Evolutionary conservation across 2,329 filamentous ascomycete species (phyloP).

Genomic region (Immersiporthe knoxdaviesiana): DNA sequence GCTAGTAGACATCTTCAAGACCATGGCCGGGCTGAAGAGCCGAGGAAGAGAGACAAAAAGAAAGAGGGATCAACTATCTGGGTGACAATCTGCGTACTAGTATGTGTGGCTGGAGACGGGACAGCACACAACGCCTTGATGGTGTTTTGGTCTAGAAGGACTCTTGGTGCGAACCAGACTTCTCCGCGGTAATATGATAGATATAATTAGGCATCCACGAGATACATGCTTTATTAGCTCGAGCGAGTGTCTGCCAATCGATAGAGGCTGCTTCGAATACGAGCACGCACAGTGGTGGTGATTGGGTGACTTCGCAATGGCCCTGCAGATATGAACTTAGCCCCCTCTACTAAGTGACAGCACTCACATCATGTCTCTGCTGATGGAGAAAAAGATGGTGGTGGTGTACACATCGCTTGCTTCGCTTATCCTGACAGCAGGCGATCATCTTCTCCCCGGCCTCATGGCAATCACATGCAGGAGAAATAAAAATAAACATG

Average conservation of each 20-base stretch:
- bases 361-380: not conserved
- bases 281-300: not conserved
- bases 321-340: not conserved
- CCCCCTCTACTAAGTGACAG: not conserved
- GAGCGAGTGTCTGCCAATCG: not conserved
- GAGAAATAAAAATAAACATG: too few relatives aligned
- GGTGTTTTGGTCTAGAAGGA: not conserved
- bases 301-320: not conserved
- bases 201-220: not conserved
- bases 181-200: not conserved
- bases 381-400: not conserved
- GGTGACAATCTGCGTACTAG: not conserved
- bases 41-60: not conserved
- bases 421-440: not conserved
- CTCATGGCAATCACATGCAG: too few relatives aligned
- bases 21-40: not conserved
- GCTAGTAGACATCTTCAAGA: not conserved
- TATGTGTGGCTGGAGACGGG: not conserved
- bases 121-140: not conserved
- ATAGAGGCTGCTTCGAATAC: not conserved
- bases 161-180: not conserved
- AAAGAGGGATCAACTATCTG: not conserved
- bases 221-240: not conserved
- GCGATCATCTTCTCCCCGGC: too few relatives aligned
- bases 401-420: not conserved